Conservation (phyloP, 2,329 filamentous ascomycete species). For the Xylaria sp. region DNA sequence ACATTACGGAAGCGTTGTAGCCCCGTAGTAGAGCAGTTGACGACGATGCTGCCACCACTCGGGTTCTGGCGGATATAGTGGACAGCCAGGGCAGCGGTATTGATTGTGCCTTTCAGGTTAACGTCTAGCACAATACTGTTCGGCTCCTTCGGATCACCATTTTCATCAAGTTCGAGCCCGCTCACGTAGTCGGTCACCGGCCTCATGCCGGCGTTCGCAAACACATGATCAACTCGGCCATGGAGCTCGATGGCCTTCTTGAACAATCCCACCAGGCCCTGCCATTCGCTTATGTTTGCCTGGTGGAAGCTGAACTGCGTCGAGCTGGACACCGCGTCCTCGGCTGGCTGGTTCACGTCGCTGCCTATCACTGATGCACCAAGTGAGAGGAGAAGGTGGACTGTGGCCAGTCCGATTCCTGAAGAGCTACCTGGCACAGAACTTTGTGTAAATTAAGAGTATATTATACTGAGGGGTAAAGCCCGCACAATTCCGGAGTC, state of each 20-base stretch:
- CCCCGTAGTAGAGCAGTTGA: constrained; percentile 61
- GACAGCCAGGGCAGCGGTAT: constrained; percentile 59
- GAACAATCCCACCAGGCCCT: constrained; percentile 61
- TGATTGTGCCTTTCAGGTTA: constrained; percentile 60
- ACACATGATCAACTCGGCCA: constrained; percentile 81
- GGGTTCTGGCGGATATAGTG: constrained; percentile 61
- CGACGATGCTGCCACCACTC: constrained; percentile 62
- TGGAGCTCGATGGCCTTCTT: constrained; percentile 65
- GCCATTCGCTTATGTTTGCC: constrained; percentile 62
- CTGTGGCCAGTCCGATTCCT: constrained; percentile 68
- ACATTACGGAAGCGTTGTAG: constrained; percentile 60
- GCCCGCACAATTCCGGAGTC: background rate
- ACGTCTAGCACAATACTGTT: constrained; percentile 57
- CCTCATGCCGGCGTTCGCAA: constrained; percentile 70
- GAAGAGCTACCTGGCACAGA: constrained; percentile 61
- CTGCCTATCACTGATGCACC: constrained; percentile 65
- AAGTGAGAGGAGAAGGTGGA: constrained; percentile 59
- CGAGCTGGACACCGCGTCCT: constrained; percentile 37
- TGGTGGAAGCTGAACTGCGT: constrained; percentile 54
- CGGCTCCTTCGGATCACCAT: constrained; percentile 61
- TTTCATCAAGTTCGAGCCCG: constrained; percentile 55
- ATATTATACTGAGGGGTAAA: background rate
- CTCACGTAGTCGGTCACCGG: constrained; percentile 58
- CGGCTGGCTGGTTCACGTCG: constrained; percentile 58
- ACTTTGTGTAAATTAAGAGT: background rate